phyloP scores from a whole-genome alignment of 257 asterid species.

The Cinchona pubescens region DNA sequence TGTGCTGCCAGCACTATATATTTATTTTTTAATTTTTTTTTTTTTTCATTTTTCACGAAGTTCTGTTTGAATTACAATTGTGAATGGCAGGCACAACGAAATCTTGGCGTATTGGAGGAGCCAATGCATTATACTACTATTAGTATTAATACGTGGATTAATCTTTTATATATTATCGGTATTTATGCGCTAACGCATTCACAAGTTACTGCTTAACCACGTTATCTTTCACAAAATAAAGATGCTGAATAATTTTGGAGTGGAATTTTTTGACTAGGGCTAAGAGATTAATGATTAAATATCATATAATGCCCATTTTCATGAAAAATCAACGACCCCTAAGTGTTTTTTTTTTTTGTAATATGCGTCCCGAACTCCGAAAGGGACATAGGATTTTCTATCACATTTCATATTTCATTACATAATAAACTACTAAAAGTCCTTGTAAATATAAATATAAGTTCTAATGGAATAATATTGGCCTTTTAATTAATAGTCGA shows the following conservation, averaged over 20 bases:
- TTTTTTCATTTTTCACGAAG: background rate
- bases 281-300: conserved; percentile 14
- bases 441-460: too few species aligned
- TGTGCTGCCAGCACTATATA: background rate
- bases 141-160: too few species aligned
- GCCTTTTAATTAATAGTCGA: too few species aligned
- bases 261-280: conserved; percentile 22
- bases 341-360: too few species aligned
- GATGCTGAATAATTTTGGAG: conserved; percentile 14
- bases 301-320: background rate
- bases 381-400: too few species aligned
- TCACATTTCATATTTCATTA: too few species aligned
- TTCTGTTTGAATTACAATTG: conserved; percentile 12
- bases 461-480: too few species aligned
- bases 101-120: conserved; percentile 10
- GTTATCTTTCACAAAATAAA: conserved; percentile 35
- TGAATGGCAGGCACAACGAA: conserved; percentile 6
- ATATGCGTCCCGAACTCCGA: too few species aligned
- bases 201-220: conserved; percentile 34
- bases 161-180: too few species aligned
- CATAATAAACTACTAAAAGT: too few species aligned
- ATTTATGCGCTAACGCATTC: background rate
- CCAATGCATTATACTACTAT: background rate
- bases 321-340: too few species aligned
- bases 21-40: too few species aligned